A percentile compares a stretch with the other conserved stretches of the same genome.
Conservation (phyloP, 1,284 basidiomycete genomes). For the Boletus smithii region DNA sequence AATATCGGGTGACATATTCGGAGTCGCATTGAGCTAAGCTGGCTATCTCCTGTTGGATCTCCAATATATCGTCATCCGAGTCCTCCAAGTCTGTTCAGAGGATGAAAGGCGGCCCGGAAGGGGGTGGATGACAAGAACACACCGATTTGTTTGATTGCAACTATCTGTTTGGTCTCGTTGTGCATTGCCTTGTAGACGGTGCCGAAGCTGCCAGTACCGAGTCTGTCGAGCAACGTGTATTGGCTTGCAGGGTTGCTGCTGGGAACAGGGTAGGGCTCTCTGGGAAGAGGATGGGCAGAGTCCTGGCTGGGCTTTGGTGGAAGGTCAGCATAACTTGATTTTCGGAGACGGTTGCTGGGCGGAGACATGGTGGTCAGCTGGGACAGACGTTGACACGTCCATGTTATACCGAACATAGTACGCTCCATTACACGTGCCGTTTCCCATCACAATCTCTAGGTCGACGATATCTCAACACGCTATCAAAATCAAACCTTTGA, state of each 20-base stretch:
- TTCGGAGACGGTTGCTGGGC: conserved; percentile 44
- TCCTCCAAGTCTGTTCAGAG: conserved; percentile 68
- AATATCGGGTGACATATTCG: conserved; percentile 94
- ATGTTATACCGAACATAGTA: too few relatives aligned
- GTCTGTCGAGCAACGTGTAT: conserved; percentile 91
- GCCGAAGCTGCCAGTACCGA: conserved; percentile 97
- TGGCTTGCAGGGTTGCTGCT: conserved; percentile 80
- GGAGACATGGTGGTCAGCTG: conserved; percentile 40
- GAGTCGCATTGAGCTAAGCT: conserved; percentile 95
- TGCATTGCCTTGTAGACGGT: conserved; percentile 97
- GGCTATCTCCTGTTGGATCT: conserved; percentile 97
- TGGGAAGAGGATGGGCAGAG: conserved; percentile 37
- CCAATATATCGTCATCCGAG: conserved; percentile 92
- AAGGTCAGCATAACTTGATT: conserved; percentile 42
- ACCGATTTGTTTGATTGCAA: conserved; percentile 99
- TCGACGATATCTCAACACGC: too few relatives aligned
- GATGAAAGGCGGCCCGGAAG: conserved; percentile 4
- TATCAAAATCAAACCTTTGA: too few relatives aligned
- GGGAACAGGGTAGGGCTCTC: conserved; percentile 66
- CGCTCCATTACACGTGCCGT: conserved; percentile 31
- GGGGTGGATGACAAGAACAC: conserved; percentile 26
- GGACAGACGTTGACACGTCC: conserved; percentile 2
- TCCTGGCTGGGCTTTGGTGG: conserved; percentile 50
- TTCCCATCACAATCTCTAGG: too few relatives aligned
- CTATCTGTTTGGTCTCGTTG: conserved; percentile 88